Conservation (phyloP, 2,329 filamentous ascomycete species). For the Cladosporium austrohemisphaericum region DNA sequence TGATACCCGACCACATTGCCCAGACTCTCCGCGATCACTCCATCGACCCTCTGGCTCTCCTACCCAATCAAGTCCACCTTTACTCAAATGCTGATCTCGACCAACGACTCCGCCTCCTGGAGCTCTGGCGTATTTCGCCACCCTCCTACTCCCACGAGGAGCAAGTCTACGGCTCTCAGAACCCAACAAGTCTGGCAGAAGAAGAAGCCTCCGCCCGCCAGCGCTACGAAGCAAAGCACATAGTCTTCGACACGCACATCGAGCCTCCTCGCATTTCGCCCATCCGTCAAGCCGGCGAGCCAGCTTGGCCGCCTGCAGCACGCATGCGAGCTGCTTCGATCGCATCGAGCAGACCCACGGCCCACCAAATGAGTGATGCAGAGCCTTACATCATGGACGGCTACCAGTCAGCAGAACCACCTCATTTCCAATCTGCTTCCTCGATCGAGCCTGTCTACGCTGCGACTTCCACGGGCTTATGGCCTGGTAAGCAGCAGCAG, state of each 20-base stretch:
- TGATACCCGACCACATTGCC: slow-evolving; percentile 29
- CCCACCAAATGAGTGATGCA: slow-evolving; percentile 40
- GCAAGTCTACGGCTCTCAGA: slow-evolving; percentile 24
- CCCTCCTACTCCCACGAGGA: slow-evolving; percentile 50
- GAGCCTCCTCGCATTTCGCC: slow-evolving; percentile 24
- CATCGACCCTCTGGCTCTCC: slow-evolving; percentile 66
- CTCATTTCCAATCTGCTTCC: slow-evolving; percentile 53
- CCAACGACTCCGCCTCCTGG: slow-evolving; percentile 70
- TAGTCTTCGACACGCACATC: slow-evolving; percentile 23
- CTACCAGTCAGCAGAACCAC: slow-evolving; percentile 56
- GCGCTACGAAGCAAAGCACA: slow-evolving; percentile 49
- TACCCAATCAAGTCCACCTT: slow-evolving; percentile 70
- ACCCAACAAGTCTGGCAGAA: slow-evolving; percentile 50
- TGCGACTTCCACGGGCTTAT: slow-evolving; percentile 33
- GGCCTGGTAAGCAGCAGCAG: slow-evolving; percentile 32
- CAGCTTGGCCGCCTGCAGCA: slow-evolving; percentile 28
- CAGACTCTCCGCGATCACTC: slow-evolving; percentile 60
- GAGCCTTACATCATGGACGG: slow-evolving; percentile 85
- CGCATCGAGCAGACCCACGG: slow-evolving; percentile 18
- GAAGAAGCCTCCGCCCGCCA: slow-evolving; percentile 55
- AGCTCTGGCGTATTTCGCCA: slow-evolving; percentile 81
- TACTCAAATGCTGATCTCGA: slow-evolving; percentile 71
- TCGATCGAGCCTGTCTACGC: slow-evolving; percentile 69
- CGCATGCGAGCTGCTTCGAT: slow-evolving; percentile 30
- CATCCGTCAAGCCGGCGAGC: slow-evolving; percentile 24